Evolutionary conservation across 345 rosid species (phyloP).

Genomic region (Gossypium anomalum): DNA sequence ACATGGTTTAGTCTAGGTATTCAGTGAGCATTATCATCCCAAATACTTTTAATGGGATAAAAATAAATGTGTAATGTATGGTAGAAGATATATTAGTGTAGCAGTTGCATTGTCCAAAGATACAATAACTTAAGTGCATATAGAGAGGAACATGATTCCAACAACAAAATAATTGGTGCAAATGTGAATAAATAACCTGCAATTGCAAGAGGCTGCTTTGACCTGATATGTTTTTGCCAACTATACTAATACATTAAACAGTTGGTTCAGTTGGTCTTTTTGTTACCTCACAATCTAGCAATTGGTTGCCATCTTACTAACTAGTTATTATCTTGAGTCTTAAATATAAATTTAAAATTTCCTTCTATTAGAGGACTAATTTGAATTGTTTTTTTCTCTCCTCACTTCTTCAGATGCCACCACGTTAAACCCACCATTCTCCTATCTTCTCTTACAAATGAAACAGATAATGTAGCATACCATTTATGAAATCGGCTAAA

Average conservation of each 20-base stretch:
- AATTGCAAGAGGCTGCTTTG: not conserved
- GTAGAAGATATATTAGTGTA: not conserved
- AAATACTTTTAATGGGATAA: not conserved
- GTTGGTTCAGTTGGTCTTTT: not conserved
- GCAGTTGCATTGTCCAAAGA: not conserved
- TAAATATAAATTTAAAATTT: slow-evolving; percentile 9
- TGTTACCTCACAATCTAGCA: not conserved
- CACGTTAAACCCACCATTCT: not conserved
- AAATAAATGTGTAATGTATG: not conserved
- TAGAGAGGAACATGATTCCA: not conserved
- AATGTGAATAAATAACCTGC: not conserved
- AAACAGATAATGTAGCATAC: not conserved
- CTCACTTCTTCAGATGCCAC: not conserved
- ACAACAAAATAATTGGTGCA: not conserved
- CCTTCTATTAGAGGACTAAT: not conserved
- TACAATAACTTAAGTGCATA: not conserved
- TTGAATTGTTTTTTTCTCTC: not conserved
- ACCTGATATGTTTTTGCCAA: not conserved
- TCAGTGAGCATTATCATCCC: not conserved
- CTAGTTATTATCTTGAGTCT: not conserved
- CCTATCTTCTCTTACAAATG: not conserved
- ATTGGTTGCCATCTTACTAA: not conserved
- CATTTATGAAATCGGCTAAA: not conserved
- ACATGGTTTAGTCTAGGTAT: not conserved
- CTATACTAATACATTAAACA: not conserved